Conservation (phyloP, 2,329 filamentous ascomycete genomes). For the Pochonia chlamydosporia region DNA sequence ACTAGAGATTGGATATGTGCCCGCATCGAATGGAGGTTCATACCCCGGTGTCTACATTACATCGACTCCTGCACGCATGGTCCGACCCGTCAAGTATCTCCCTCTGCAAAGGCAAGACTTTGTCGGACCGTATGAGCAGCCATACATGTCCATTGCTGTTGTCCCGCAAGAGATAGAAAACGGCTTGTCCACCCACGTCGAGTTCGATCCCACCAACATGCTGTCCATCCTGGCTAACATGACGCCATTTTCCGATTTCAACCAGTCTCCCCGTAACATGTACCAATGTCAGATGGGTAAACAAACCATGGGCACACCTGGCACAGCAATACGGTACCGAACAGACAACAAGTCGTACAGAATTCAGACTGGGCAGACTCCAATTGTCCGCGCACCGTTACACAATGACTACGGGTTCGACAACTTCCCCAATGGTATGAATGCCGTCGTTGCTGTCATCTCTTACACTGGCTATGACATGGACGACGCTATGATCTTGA, state of each 20-base stretch:
- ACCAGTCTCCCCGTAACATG: conserved; percentile 98
- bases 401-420: conserved; percentile 96
- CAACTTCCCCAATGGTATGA: conserved; percentile 96
- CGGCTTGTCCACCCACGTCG: conserved; percentile 88
- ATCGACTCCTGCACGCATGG: conserved; percentile 78
- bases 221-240: conserved; percentile 97
- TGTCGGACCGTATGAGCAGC: conserved; percentile 91
- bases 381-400: conserved; percentile 82
- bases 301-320: conserved; percentile 97
- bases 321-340: conserved; percentile 74
- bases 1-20: conserved; percentile 88
- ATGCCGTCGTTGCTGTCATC: conserved; percentile 93
- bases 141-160: conserved; percentile 96
- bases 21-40: conserved; percentile 82
- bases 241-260: conserved; percentile 98
- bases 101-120: conserved; percentile 80
- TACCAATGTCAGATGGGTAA: conserved; percentile 99
- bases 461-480: conserved; percentile 99
- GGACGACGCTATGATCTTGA: conserved; percentile 99
- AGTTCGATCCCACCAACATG: conserved; percentile 92
- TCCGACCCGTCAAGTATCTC: conserved; percentile 87
- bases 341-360: conserved; percentile 97
- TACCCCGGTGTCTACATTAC: conserved; percentile 96
- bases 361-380: conserved; percentile 92
- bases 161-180: conserved; percentile 81